Base-by-base conservation (phyloP, 768 basidiomycete species). In the Tricholoma saponaceum region DNA sequence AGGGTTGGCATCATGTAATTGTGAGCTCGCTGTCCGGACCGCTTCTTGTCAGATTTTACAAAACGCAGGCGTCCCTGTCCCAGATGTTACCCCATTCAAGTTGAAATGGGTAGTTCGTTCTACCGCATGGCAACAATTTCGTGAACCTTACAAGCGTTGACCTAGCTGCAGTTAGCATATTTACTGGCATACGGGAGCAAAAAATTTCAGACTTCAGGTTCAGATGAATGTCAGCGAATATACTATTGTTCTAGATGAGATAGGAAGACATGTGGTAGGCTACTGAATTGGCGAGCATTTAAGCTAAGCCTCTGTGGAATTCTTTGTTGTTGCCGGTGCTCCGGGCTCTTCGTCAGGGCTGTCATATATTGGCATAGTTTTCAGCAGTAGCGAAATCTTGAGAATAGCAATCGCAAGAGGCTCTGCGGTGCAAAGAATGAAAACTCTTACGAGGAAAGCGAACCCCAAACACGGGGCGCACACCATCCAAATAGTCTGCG, bases 401-500 rank as follows among this genome's bases (percentile, higher is more conserved):
- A 44, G 52, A 50, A 13, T 37, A 39, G 53, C 33, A 43, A 55
- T 64, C 44, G 59, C 51, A 37, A 23, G 20, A 43, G 41, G 14
- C n/a, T 50, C 22, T 35, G 12, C 14, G 41, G 33, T 37, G 35
- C 52, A 58, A 39, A 52, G 23, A 57, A 47, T 18, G 47, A 26
- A 53, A 35, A 58, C 41, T 59, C 72, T 64, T 66, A 89, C 86
- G 69, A 89, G 64, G 64, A 83, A 78, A 35, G 89, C 85, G 54
- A 84, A 64, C 28, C 83, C 85, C 52, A 92, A 69, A 66, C 84
- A 83, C 20, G 90, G 89, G 39, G 83, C 74, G 69, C 88, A 91
- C 32, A 87, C 79, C 14, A 81, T 80, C 90, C 90, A 92, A 57
- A 92, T 79, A 55, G 78, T 80, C 89, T 90, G 58, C 54, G 63